Evolutionary conservation across 2,329 filamentous ascomycete genomes (phyloP).

Genomic region (Aspergillus awamori): DNA sequence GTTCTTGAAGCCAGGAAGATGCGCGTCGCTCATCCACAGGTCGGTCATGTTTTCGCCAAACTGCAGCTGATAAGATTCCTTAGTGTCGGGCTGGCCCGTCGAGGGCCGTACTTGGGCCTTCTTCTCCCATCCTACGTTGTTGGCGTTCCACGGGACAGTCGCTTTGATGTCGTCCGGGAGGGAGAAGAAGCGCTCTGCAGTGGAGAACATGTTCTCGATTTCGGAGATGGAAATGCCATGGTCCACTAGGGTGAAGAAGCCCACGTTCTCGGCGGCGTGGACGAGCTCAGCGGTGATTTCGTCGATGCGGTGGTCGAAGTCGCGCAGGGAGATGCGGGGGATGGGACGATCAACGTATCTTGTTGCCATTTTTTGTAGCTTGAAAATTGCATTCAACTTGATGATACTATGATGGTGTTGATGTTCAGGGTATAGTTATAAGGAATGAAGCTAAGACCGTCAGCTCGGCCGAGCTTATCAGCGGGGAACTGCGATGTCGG

Average conservation of each 20-base stretch:
- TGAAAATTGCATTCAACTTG: not conserved
- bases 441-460: not conserved
- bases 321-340: constrained; percentile 56
- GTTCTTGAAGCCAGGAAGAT: constrained; percentile 54
- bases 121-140: constrained; percentile 66
- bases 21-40: constrained; percentile 55
- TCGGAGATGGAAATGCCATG: constrained; percentile 56
- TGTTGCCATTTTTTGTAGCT: constrained; percentile 22
- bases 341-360: constrained; percentile 50
- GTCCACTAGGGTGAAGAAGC: constrained; percentile 62
- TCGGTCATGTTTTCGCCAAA: constrained; percentile 59
- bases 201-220: constrained; percentile 56
- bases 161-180: constrained; percentile 57
- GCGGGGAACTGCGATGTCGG: not conserved
- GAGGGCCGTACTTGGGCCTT: constrained; percentile 61
- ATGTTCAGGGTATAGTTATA: not conserved
- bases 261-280: constrained; percentile 59
- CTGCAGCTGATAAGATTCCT: constrained; percentile 66
- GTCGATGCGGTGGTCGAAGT: constrained; percentile 58
- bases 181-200: constrained; percentile 58
- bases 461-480: constrained; percentile 14
- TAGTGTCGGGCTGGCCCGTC: constrained; percentile 61
- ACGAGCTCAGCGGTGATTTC: constrained; percentile 57
- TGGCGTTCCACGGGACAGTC: constrained; percentile 56
- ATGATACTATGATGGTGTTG: not conserved